Evolutionary conservation across 768 basidiomycete genomes (phyloP).

Genomic region (Psilocybe azurescens): DNA sequence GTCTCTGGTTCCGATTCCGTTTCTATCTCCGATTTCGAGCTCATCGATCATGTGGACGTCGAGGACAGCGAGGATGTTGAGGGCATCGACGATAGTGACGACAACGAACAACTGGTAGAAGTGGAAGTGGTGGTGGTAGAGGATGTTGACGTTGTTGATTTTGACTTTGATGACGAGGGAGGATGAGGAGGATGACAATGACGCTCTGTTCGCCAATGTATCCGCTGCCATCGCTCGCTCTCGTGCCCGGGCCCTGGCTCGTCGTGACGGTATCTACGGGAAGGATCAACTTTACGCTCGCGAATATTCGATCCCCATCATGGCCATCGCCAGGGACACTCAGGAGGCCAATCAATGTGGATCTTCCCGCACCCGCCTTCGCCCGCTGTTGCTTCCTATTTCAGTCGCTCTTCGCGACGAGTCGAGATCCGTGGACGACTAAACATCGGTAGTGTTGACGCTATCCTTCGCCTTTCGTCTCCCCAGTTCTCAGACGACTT

Average conservation of each 20-base stretch:
- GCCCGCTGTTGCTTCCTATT: too few relatives aligned
- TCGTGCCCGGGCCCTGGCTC: background rate
- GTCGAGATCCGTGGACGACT: too few relatives aligned
- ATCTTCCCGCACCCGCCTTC: too few relatives aligned
- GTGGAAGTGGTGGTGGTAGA: too few relatives aligned
- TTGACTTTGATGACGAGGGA: background rate
- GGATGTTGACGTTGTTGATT: too few relatives aligned
- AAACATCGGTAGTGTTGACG: too few relatives aligned
- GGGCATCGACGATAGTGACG: background rate
- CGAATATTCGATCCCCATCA: background rate
- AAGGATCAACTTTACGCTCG: background rate
- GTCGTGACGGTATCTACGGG: background rate
- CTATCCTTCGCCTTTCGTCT: too few relatives aligned
- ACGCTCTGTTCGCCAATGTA: background rate
- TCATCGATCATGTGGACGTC: background rate
- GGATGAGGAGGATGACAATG: background rate
- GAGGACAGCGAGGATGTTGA: background rate
- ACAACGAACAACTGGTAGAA: too few relatives aligned
- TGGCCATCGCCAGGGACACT: background rate
- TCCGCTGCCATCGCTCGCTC: background rate
- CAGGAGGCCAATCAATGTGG: too few relatives aligned
- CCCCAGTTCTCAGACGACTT: background rate
- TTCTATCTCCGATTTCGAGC: background rate
- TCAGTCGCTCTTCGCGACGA: too few relatives aligned
- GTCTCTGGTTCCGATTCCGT: background rate